Base-by-base conservation (phyloP, 805 yeast genomes). In the Komagataella mondaviorum region DNA sequence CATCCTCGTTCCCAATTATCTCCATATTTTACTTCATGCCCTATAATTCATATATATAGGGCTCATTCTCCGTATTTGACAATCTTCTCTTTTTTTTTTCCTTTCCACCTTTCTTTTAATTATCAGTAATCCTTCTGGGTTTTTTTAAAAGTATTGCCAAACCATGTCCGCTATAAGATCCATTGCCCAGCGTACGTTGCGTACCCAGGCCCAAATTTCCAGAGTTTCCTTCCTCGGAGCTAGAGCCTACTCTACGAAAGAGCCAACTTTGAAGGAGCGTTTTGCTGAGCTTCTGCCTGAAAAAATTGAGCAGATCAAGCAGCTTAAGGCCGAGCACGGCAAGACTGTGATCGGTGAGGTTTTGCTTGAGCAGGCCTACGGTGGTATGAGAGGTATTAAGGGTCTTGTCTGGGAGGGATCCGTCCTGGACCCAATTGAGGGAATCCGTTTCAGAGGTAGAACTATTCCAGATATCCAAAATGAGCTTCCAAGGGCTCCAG, bases 231-330 rank as follows among this genome's bases (percentile, higher is more conserved):
- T 51, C 39, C 22, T 51, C 23, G 47, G 51, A 39, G 46, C 50
- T 16, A 49, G 57, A 46, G 52, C 54, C 22, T 55, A 55, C 47
- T 48, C 57, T 39, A 53, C 22, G 12, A 23, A 45, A 18, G 47
- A 22, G 22, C 30, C 24, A 76, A 83, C 96, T 57, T 78, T 93
- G 63, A 93, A 93, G 72, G 96, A 93, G 72, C 83, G 95, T 68
- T 90, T 93, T 67, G 95, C 89, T 52, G 95, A 88, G 66, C 76
- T 88, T 59, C 80, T 90, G 68, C 98, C 98, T 59, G 89, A 79
- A 63, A 87, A 87, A 76, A 85, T 85, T 60, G 96, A 88, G 70
- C 88, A 89, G 75, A 84, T 93, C 71, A 86, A 85, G 75, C 79
- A 82, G 62, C 82, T 91, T 70, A 89, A 91, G 72, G 77, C 87